Evolutionary conservation across 805 yeast genomes (phyloP).

Genomic region (Metschnikowia colocasiae): DNA sequence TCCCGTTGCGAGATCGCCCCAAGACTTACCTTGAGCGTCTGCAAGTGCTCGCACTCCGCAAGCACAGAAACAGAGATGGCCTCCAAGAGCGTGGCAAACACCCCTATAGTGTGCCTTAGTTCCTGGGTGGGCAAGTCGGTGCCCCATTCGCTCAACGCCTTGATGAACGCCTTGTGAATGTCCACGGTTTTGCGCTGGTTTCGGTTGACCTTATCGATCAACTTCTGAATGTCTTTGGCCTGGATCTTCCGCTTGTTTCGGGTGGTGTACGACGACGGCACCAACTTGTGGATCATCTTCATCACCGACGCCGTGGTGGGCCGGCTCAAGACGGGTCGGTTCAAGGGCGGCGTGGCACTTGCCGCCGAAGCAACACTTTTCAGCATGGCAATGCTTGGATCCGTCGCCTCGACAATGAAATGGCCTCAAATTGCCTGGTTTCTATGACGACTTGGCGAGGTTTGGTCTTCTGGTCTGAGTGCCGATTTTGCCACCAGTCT

Average conservation of each 20-base stretch:
- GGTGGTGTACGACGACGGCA: constrained; percentile 7
- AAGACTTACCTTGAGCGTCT: constrained; percentile 41
- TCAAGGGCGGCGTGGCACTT: constrained; percentile 8
- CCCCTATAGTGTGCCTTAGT: constrained; percentile 11
- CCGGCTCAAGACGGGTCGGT: constrained; percentile 8
- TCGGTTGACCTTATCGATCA: constrained; percentile 29
- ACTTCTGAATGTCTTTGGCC: constrained; percentile 16
- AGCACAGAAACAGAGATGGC: constrained; percentile 20
- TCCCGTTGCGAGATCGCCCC: constrained; percentile 49
- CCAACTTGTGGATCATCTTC: constrained; percentile 17
- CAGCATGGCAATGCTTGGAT: too few species aligned
- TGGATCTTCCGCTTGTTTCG: constrained; percentile 4
- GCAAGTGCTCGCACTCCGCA: constrained; percentile 40
- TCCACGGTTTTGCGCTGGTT: constrained; percentile 31
- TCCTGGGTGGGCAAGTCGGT: constrained; percentile 16
- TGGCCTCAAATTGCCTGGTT: too few species aligned
- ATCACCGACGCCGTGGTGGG: constrained; percentile 20
- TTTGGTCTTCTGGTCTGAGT: neutral
- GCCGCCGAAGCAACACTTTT: constrained; percentile 1
- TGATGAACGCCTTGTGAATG: constrained; percentile 14
- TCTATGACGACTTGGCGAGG: neutral
- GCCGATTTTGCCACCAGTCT: neutral
- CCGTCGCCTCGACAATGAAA: too few species aligned
- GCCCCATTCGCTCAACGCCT: constrained; percentile 14
- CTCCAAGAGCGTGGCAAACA: constrained; percentile 14